Conservation (phyloP, 2,329 filamentous ascomycete species). For the Colletotrichum shisoi region DNA sequence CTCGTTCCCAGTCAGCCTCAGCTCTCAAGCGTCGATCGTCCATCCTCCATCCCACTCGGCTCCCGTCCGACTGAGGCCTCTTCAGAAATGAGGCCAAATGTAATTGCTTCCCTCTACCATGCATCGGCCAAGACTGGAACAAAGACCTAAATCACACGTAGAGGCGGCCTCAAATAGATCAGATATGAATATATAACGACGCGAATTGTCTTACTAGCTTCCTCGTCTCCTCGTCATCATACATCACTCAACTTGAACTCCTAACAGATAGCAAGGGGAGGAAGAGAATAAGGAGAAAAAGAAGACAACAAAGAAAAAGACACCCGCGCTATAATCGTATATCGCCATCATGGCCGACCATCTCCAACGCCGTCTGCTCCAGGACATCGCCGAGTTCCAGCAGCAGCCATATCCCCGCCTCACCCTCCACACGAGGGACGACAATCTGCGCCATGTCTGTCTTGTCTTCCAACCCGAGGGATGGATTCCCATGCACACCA, state of each 20-base stretch:
- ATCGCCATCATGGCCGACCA: conserved; percentile 10
- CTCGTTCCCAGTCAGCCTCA: conserved; percentile 21
- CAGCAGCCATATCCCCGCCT: conserved; percentile 58
- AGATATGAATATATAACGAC: not conserved
- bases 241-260: no score
- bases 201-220: no score
- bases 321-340: not conserved
- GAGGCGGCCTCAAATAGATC: not conserved
- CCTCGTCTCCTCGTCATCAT: no score
- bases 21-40: conserved; percentile 14
- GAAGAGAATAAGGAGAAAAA: not conserved
- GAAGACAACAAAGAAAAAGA: not conserved
- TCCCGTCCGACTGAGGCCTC: conserved; percentile 7
- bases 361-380: conserved; percentile 47
- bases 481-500: conserved; percentile 54
- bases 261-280: no score
- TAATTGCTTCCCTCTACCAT: not conserved
- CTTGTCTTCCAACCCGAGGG: conserved; percentile 54
- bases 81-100: conserved; percentile 14
- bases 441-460: conserved; percentile 52
- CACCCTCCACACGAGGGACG: conserved; percentile 49
- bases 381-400: conserved; percentile 57
- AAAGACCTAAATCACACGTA: no score
- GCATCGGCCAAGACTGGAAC: not conserved
- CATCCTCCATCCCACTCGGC: conserved; percentile 21